Base-by-base conservation (phyloP, 2,329 filamentous ascomycete genomes). In the Amauroascus verrucosus region DNA sequence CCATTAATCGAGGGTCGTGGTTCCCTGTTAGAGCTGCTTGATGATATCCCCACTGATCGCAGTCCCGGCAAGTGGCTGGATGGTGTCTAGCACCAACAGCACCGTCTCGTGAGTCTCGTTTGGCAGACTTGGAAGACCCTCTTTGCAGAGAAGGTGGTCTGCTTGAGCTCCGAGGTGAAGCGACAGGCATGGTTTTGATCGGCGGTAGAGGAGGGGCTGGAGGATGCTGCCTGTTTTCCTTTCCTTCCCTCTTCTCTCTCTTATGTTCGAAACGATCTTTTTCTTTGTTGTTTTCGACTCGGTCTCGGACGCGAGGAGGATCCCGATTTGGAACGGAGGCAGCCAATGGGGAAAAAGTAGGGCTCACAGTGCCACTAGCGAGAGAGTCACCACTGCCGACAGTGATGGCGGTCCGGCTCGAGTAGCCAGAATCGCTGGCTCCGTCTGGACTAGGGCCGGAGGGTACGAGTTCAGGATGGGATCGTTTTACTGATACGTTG, bases 341-440 rank as follows among this genome's bases (percentile, higher is more conserved):
- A 57, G 70, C 65, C 56, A 69, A 58, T 60, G 67, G 72, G 65
- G 67, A 61, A 63, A 65, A 60, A 52, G 57, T 59, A 55, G 65
- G 67, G 57, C 62, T 67, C 59, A 64, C 69, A 62, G 64, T 68
- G 63, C 64, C 70, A 62, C 65, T 68, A 69, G 71, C 71, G 59
- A 66, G 71, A 63, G 75, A 75, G 72, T 77, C 69, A 74, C 74
- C 66, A 70, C 75, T 74, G 63, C 65, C 68, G 67, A 74, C 70
- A 57, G 76, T 75, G 58, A 75, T 73, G 59, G 72, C 73, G 61
- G 77, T 79, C 62, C 75, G 74, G 70, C 78, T 81, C 58, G 77
- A 81, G 71, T 82, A 82, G 61, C 79, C 79, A 59, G 79, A 81
- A 68, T 83, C 80, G 68, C 76, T 80, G 60, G 75, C 73, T 63